Percentiles rank a stretch among this genome's conserved stretches.
Evolutionary conservation across 306 rosid species (phyloP).

Genomic region (Cicer cuneatum): DNA sequence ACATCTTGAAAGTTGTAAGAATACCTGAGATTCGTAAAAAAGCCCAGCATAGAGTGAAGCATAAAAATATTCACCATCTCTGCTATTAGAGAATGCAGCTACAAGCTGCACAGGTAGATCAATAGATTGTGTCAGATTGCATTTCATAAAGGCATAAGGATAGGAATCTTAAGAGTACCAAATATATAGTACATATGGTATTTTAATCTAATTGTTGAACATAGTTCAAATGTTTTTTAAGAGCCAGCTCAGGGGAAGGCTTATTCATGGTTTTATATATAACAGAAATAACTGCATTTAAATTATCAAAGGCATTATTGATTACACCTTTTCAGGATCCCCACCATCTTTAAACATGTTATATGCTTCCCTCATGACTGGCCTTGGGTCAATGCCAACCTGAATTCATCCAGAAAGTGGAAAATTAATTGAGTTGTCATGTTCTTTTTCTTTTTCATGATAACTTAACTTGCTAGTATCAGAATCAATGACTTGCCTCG

Average conservation of each 20-base stretch:
- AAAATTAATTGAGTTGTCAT: conserved; percentile 7
- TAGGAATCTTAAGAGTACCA: conserved; percentile 27
- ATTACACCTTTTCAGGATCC: conserved; percentile 77
- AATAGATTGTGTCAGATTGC: conserved; percentile 47
- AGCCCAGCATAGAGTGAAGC: conserved; percentile 89
- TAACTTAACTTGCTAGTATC: not conserved
- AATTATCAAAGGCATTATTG: conserved; percentile 10
- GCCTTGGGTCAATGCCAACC: conserved; percentile 86
- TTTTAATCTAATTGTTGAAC: not conserved
- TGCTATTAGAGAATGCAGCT: conserved; percentile 74
- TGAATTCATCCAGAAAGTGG: conserved; percentile 48
- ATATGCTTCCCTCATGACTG: conserved; percentile 82
- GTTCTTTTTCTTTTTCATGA: not conserved
- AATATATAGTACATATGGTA: not conserved
- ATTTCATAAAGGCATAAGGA: conserved; percentile 7
- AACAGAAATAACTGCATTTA: conserved; percentile 10
- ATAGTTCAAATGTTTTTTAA: not conserved
- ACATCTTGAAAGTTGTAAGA: conserved; percentile 36
- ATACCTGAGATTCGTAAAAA: conserved; percentile 84
- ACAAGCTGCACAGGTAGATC: conserved; percentile 63
- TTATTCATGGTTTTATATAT: conserved; percentile 21
- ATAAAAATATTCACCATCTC: conserved; percentile 68
- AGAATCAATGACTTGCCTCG: conserved; percentile 57
- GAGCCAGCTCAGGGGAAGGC: not conserved
- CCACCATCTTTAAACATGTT: conserved; percentile 88